Conservation (phyloP, 2,329 filamentous ascomycete species). For the Byssothecium circinans region DNA sequence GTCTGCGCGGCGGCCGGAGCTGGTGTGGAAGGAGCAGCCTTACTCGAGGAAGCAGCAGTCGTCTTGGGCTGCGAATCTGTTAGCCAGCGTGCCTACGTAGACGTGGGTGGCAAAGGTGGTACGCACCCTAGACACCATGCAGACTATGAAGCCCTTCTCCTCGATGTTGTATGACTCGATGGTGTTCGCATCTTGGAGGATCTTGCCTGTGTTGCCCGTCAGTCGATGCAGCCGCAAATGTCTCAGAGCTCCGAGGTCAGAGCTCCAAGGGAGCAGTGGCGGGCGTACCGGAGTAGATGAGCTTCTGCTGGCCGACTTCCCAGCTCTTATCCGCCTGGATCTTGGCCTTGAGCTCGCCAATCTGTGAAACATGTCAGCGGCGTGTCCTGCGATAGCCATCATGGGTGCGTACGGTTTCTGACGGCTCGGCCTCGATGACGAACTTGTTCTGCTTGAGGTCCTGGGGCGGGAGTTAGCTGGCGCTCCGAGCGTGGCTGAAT, state of each 20-base stretch:
- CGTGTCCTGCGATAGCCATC: slow-evolving; percentile 15
- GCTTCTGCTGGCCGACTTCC: slow-evolving; percentile 86
- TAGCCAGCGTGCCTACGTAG: slow-evolving; percentile 6
- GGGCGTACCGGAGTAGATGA: slow-evolving; percentile 90
- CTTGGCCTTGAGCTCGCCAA: slow-evolving; percentile 88
- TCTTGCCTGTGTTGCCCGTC: slow-evolving; percentile 71
- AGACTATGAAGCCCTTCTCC: slow-evolving; percentile 99
- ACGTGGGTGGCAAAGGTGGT: slow-evolving; percentile 9
- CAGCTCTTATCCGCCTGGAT: slow-evolving; percentile 91
- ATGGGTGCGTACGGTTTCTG: slow-evolving; percentile 71
- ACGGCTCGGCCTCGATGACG: slow-evolving; percentile 89
- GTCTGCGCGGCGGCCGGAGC: slow-evolving; percentile 51
- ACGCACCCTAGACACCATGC: slow-evolving; percentile 92
- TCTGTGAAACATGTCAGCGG: slow-evolving; percentile 54
- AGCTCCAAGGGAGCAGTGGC: slow-evolving; percentile 6
- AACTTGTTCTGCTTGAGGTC: slow-evolving; percentile 99
- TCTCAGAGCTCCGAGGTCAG: slow-evolving; percentile 11
- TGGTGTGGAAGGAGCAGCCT: slow-evolving; percentile 62
- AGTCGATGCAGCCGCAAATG: slow-evolving; percentile 25
- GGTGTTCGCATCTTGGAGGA: slow-evolving; percentile 95
- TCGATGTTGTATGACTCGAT: slow-evolving; percentile 98
- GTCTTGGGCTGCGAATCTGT: slow-evolving; percentile 67
- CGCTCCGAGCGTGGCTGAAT: slow-evolving; percentile 3
- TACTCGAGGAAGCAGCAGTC: slow-evolving; percentile 51
- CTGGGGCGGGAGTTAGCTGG: slow-evolving; percentile 52